Evolutionary conservation across 768 basidiomycete species (phyloP), one percentile per base, ranked within the genome.

Genomic region (Kwoniella botswanensis): DNA sequence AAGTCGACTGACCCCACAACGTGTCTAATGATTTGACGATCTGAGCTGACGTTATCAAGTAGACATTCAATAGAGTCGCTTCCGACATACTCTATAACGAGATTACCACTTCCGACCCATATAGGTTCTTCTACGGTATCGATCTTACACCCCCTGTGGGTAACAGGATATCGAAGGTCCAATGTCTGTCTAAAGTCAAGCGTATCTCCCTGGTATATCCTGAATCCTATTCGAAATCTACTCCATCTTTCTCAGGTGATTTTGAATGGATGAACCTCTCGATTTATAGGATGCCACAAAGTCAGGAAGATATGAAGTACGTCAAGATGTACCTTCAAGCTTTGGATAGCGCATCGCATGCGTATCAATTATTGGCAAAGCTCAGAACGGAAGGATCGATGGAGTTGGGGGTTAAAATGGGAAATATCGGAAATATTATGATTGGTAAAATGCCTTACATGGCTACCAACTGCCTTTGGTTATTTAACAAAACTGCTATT

Each of bases 101-200:
- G 2, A 46, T 26, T 15, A 18, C 22, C 46, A 35, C 42, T 46
- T 21, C 21, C 50, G 50, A 63, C 18, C 52, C 52, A 9, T 24
- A 50, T 21, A 17, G 12, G 10, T 53, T 63, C 62, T 54, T 63
- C 62, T 63, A 52, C 50, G 62, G 62, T 21, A 61, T 61, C 59
- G 26, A 63, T 41, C 13, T 26, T 21, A 41, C 50, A 22, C 41
- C 62, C 15, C 21, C 62, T 35, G 2, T 9, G 15, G 1, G 3
- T 9, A 21, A 52, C 17, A 55, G 54, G 21, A 55, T 55, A 4
- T 21, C 54, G 21, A 55, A 55, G 24, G 6, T n/a, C 24, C 54
- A 55, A 55, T 24, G 24, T 12, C 24, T 55, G 21, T 21, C n/a
- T 13, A 21, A 17, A 29, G 58, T 60, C 35, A 60, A 35, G 21